Percentiles rank a stretch among this genome's conserved stretches.
phyloP scores from a whole-genome alignment of 1,139 yeast species.

The Williopsis jadinii region DNA sequence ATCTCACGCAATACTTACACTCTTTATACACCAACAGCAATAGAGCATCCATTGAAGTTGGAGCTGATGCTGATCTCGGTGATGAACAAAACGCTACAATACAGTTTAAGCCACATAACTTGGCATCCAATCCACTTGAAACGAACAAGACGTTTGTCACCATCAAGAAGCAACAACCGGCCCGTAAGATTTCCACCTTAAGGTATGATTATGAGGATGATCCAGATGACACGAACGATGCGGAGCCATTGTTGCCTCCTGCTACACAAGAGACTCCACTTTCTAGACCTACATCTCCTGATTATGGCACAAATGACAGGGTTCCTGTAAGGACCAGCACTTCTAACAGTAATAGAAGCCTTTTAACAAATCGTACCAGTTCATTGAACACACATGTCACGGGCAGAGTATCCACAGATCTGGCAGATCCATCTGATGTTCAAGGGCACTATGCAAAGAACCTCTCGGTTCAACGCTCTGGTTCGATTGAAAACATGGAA shows the following conservation, averaged over 20 bases:
- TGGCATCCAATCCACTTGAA: conserved; percentile 75
- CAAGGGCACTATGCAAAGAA: not conserved
- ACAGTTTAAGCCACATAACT: conserved; percentile 49
- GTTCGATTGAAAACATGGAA: conserved; percentile 7
- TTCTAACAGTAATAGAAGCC: conserved; percentile 1
- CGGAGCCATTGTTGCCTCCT: not conserved
- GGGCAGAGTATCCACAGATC: not conserved
- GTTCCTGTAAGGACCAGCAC: conserved; percentile 1
- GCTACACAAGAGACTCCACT: conserved; percentile 1
- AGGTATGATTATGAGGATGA: conserved; percentile 16
- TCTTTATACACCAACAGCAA: conserved; percentile 30
- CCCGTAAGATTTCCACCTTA: conserved; percentile 9
- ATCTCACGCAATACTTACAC: conserved; percentile 63
- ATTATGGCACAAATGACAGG: conserved; percentile 13
- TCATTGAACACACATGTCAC: not conserved
- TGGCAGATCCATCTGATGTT: not conserved
- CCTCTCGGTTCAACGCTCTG: not conserved
- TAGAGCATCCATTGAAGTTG: conserved; percentile 15
- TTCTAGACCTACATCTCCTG: conserved; percentile 15
- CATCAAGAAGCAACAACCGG: conserved; percentile 44
- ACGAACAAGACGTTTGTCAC: conserved; percentile 66
- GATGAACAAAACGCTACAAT: conserved; percentile 6
- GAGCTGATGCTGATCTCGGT: not conserved
- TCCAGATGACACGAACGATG: conserved; percentile 1
- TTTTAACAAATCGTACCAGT: not conserved